Base-by-base conservation (phyloP, 768 basidiomycete species). In the Suillus alpinus region DNA sequence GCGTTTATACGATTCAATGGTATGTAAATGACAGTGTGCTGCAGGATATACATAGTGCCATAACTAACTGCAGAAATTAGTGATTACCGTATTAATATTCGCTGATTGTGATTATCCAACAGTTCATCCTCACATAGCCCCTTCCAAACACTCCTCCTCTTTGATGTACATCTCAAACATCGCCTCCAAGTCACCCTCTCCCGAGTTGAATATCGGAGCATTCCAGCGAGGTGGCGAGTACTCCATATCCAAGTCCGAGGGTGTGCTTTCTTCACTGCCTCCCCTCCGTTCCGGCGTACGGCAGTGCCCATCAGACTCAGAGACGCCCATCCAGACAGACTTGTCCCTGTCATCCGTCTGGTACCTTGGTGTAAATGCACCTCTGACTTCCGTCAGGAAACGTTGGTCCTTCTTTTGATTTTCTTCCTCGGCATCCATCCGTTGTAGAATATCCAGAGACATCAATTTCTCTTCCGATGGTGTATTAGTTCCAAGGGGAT, bases 161-260 rank as follows among this genome's bases (percentile, higher is more conserved):
- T 76, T 69, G 56, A 80, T 80, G 62, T 78, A 83, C 72, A 71
- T 58, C 18, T 69, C 70, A 68, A 82, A 82, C 73, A 82, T 70
- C 66, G 65, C 67, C 50, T 72, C 68, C 26, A 61, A 69, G 65
- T 37, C 46, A 37, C 46, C 55, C 46, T 66, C 62, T 18, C 62
- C 59, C 14, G 55, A 40, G 23, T 29, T 39, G 44, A 64, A 32
- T 65, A 18, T 43, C 50, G 14, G 23, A 14, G 36, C 34, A 9
- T 44, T 40, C 56, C 55, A 59, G 31, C n/a, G 20, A 44, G 12
- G 29, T 18, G 23, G 43, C 18, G 18, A 36, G 16, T 34, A 32
- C 13, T 50, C 49, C 18, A 37, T 18, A 26, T 46, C 50, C 41
- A 14, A 31, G 16, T 55, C 31, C 14, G 50, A 57, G 16, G 61